Percentiles rank a stretch among this genome's conserved stretches.
Evolutionary conservation across 805 yeast genomes (phyloP).

Genomic region (Schwanniomyces yamadae): DNA sequence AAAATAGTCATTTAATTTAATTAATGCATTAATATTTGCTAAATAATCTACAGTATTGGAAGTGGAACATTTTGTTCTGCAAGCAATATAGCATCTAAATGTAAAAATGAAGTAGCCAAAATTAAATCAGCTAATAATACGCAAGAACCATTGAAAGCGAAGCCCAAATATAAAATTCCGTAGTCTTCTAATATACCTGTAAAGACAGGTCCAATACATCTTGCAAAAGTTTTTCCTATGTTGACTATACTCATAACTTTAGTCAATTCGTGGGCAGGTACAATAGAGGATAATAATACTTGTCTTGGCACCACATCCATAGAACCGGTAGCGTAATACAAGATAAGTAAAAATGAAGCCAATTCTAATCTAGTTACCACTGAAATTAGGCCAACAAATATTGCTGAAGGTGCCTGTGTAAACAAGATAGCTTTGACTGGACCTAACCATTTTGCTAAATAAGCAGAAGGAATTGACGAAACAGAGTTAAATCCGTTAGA

Average conservation of each 20-base stretch:
- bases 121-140: conserved; percentile 50
- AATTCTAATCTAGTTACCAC: conserved; percentile 26
- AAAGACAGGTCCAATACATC: conserved; percentile 77
- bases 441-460: conserved; percentile 63
- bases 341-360: conserved; percentile 52
- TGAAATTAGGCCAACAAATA: conserved; percentile 49
- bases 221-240: conserved; percentile 80
- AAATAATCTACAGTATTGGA: too few species aligned
- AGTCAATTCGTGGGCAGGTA: conserved; percentile 63
- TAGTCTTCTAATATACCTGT: conserved; percentile 71
- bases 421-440: conserved; percentile 73
- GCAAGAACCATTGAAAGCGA: conserved; percentile 49
- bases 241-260: conserved; percentile 83
- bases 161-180: conserved; percentile 49
- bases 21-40: too few species aligned
- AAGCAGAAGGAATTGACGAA: conserved; percentile 76
- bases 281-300: conserved; percentile 66
- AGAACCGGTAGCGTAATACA: conserved; percentile 63
- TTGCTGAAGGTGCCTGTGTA: conserved; percentile 77
- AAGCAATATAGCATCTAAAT: conserved; percentile 36
- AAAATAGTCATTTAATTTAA: too few species aligned
- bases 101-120: conserved; percentile 42
- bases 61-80: too few species aligned
- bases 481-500: conserved; percentile 63
- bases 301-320: conserved; percentile 96